Evolutionary conservation across 2,329 filamentous ascomycete species (phyloP).

Genomic region (Ophiostoma populinum): DNA sequence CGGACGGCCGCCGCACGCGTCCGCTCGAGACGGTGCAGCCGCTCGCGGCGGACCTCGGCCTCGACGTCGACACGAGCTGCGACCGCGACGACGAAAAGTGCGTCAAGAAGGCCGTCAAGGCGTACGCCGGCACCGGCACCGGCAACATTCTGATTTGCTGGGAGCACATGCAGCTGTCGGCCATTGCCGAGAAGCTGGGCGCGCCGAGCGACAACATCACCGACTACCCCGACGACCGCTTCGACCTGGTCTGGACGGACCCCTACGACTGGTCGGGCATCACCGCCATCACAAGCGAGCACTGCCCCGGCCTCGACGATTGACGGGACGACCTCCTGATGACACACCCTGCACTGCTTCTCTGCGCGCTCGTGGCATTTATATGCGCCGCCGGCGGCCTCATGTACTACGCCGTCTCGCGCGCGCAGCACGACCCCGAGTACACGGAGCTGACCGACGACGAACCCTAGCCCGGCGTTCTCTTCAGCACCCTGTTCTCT

Average conservation of each 20-base stretch:
- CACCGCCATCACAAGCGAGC: conserved; percentile 27
- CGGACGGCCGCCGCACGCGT: conserved; percentile 31
- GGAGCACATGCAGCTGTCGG: conserved; percentile 29
- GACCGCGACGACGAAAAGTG: conserved; percentile 37
- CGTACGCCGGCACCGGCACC: conserved; percentile 24
- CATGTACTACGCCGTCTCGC: not conserved
- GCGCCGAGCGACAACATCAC: conserved; percentile 28
- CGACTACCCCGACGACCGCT: conserved; percentile 31
- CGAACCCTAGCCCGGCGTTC: not conserved
- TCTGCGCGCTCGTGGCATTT: not conserved
- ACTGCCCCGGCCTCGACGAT: conserved; percentile 34
- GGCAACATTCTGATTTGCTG: conserved; percentile 41
- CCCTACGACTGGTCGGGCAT: conserved; percentile 31
- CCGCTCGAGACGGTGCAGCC: conserved; percentile 40
- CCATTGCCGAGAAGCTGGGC: conserved; percentile 35
- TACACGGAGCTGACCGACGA: conserved; percentile 1
- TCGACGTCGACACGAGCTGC: conserved; percentile 37
- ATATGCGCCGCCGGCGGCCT: not conserved
- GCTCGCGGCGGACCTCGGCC: conserved; percentile 34
- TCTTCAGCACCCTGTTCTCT: not conserved
- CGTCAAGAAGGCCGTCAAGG: conserved; percentile 30
- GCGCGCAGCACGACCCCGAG: not conserved
- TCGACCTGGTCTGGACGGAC: conserved; percentile 40
- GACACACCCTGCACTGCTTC: not conserved
- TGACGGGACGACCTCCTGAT: conserved; percentile 3